phyloP scores from a whole-genome alignment of 2,329 filamentous ascomycete genomes.

The Botrytis galanthina region DNA sequence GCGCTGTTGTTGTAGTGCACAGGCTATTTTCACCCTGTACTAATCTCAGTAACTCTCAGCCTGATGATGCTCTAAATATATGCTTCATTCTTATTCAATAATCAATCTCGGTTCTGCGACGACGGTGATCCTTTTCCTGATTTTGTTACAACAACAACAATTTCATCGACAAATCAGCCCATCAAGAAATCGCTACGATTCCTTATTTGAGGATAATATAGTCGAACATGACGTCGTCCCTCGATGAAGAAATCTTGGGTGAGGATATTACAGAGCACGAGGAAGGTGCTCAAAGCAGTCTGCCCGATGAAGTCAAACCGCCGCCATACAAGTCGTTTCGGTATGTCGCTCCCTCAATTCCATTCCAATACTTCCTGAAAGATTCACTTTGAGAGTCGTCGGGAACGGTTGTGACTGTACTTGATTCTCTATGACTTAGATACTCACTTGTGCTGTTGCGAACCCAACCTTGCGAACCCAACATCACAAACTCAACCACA shows the following conservation, averaged over 20 bases:
- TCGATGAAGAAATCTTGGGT: slow-evolving; percentile 17
- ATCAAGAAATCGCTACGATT: neutral
- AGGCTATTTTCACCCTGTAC: slow-evolving; percentile 13
- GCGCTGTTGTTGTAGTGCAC: neutral
- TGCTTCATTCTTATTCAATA: slow-evolving; percentile 1
- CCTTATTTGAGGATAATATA: neutral
- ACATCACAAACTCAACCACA: neutral
- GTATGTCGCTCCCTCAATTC: neutral
- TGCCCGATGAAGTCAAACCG: neutral
- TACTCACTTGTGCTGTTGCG: neutral
- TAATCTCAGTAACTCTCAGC: slow-evolving; percentile 1
- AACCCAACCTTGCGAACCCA: neutral
- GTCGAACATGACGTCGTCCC: slow-evolving; percentile 9
- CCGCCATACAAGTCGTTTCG: slow-evolving; percentile 8
- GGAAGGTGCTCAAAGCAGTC: slow-evolving; percentile 7
- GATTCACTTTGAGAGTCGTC: neutral
- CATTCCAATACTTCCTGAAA: neutral
- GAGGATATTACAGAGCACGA: slow-evolving; percentile 14
- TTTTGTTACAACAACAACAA: neutral
- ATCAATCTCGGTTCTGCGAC: slow-evolving; percentile 12
- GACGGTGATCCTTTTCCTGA: neutral
- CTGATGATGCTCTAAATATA: slow-evolving; percentile 14
- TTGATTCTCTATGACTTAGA: neutral
- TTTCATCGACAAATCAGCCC: neutral
- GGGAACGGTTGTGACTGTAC: neutral